Evolutionary conservation across 192 early-diverging fungal species (phyloP).

Genomic region (Linnemannia exigua): DNA sequence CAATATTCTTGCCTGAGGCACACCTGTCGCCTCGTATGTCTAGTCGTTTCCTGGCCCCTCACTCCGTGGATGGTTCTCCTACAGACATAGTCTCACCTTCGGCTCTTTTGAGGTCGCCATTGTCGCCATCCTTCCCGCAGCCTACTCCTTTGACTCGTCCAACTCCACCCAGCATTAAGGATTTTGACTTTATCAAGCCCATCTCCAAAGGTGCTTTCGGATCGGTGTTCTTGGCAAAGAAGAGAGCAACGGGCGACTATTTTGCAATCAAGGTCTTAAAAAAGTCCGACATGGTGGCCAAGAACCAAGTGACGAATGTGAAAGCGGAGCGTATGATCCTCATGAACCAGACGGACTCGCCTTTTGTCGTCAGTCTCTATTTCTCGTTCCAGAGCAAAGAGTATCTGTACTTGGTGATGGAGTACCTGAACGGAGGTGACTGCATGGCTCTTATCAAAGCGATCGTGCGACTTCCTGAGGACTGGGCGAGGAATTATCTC

Average conservation of each 20-base stretch:
- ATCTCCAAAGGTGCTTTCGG: slow-evolving; percentile 94
- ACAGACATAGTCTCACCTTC: slow-evolving; percentile 40
- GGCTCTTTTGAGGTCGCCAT: slow-evolving; percentile 44
- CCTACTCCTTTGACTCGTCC: slow-evolving; percentile 63
- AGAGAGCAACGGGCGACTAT: slow-evolving; percentile 87
- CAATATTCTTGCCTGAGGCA: slow-evolving; percentile 38
- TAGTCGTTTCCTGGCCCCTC: slow-evolving; percentile 37
- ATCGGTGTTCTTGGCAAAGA: slow-evolving; percentile 88
- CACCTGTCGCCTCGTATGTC: slow-evolving; percentile 33
- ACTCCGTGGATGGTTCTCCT: slow-evolving; percentile 52
- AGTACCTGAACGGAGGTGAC: slow-evolving; percentile 92
- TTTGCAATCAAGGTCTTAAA: slow-evolving; percentile 90
- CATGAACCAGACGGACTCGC: slow-evolving; percentile 85
- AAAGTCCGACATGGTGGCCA: slow-evolving; percentile 92
- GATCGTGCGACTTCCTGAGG: slow-evolving; percentile 78
- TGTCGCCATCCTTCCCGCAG: slow-evolving; percentile 56
- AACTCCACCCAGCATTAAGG: slow-evolving; percentile 83
- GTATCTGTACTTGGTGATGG: slow-evolving; percentile 89
- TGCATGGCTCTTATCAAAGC: slow-evolving; percentile 88
- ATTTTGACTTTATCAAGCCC: slow-evolving; percentile 92
- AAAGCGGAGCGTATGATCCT: slow-evolving; percentile 92
- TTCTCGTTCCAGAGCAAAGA: slow-evolving; percentile 89
- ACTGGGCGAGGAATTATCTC: slow-evolving; percentile 89
- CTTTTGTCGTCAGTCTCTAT: slow-evolving; percentile 88
- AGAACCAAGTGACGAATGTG: slow-evolving; percentile 93